phyloP scores from a whole-genome alignment of 1,139 yeast species.

The Kodamaea suecica region DNA sequence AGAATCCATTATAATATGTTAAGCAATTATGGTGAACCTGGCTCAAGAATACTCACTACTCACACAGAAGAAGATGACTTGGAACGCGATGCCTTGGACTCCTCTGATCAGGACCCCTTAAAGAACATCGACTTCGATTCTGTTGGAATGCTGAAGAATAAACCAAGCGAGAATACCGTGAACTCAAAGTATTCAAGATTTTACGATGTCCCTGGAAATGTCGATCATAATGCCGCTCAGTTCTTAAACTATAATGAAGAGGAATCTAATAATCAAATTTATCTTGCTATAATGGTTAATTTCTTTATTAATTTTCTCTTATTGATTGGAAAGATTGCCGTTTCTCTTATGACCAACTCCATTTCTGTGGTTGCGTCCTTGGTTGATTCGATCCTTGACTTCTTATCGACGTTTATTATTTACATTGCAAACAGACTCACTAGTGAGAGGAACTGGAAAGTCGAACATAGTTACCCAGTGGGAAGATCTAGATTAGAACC shows the following conservation, averaged over 20 bases:
- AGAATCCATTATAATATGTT: slow-evolving; percentile 61
- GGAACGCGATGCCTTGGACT: neutral
- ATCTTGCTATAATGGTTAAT: slow-evolving; percentile 62
- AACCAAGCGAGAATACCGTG: slow-evolving; percentile 10
- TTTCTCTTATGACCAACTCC: slow-evolving; percentile 63
- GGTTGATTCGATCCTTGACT: slow-evolving; percentile 72
- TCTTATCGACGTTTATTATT: slow-evolving; percentile 71
- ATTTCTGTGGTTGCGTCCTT: slow-evolving; percentile 75
- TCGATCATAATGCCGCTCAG: slow-evolving; percentile 54
- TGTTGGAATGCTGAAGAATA: slow-evolving; percentile 6
- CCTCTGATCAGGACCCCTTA: neutral
- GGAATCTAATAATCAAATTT: slow-evolving; percentile 44
- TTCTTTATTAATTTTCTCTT: slow-evolving; percentile 59
- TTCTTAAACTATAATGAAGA: slow-evolving; percentile 49
- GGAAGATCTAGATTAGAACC: slow-evolving; percentile 77
- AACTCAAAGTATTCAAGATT: slow-evolving; percentile 27
- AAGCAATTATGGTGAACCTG: slow-evolving; percentile 51
- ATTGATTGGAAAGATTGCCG: slow-evolving; percentile 58
- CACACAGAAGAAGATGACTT: slow-evolving; percentile 21
- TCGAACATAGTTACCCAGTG: slow-evolving; percentile 53
- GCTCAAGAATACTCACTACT: slow-evolving; percentile 21
- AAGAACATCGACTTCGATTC: slow-evolving; percentile 3
- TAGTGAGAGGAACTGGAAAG: slow-evolving; percentile 51
- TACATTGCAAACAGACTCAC: slow-evolving; percentile 61
- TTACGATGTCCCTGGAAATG: slow-evolving; percentile 56